These are phyloP conservation scores for Musa acuminata DNA, from an alignment of 176 grass and related monocot species.

Conservation along the genomic window DNA sequence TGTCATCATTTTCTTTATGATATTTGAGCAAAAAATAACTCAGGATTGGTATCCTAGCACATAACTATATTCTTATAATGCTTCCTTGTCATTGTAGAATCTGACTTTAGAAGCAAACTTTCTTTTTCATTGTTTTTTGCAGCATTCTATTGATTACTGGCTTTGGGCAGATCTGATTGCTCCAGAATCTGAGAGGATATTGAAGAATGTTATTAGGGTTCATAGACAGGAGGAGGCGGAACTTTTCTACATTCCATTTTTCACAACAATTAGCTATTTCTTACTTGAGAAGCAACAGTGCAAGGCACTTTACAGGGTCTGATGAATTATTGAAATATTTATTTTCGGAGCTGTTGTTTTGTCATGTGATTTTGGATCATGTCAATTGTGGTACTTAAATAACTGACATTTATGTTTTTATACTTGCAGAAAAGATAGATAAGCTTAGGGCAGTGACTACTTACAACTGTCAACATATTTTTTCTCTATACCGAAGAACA, in stretches of 20 bases:
- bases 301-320: slow-evolving; percentile 99
- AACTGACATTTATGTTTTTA: not conserved
- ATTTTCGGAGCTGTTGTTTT: slow-evolving; percentile 43
- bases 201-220: slow-evolving; percentile 78
- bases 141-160: slow-evolving; percentile 99
- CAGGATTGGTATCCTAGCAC: no score
- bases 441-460: not conserved
- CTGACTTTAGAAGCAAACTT: not conserved
- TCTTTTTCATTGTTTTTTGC: slow-evolving; percentile 15
- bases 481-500: not conserved
- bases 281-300: slow-evolving; percentile 94
- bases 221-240: slow-evolving; percentile 75
- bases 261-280: slow-evolving; percentile 95
- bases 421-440: not conserved
- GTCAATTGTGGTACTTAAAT: not conserved
- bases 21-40: not conserved
- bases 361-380: not conserved
- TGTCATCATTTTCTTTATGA: not conserved
- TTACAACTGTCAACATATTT: not conserved
- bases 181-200: slow-evolving; percentile 55
- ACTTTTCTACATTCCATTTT: slow-evolving; percentile 89
- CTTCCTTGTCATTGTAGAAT: not conserved
- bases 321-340: slow-evolving; percentile 86
- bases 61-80: no score
- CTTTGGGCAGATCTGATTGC: slow-evolving; percentile 93